Evolutionary conservation across 2,329 filamentous ascomycete genomes (phyloP), one percentile per base, ranked within the genome.

Genomic region (Aspergillus proliferans): DNA sequence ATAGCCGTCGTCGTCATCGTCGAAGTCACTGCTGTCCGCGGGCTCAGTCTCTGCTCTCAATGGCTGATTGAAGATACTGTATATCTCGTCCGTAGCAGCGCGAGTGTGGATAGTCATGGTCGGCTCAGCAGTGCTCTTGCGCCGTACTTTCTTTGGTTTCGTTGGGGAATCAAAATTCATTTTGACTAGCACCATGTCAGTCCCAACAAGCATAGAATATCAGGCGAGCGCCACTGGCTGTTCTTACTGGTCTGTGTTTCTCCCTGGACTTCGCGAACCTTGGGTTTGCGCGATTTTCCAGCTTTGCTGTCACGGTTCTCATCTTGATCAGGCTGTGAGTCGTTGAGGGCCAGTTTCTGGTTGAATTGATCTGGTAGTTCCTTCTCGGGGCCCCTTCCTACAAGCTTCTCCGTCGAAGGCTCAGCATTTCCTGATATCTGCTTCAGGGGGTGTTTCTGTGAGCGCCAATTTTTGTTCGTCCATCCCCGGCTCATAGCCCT

Each of bases 71-170:
- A 97, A 98, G 43, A 98, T 88, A 50, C 90, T 90, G 62, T 97
- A 97, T 46, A 98, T 96, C 59, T 98, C 93, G 59, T 97, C 91
- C 53, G 92, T 96, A 4, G 93, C 93, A 56, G 93, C 92, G 59
- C 83, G 88, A 10, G 93, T 98, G 64, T 97, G 90, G 56, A 98
- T 82, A 0, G 93, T 98, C 91, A 98, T 96, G 1, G 93, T 98
- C n/a, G 91, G 88, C 68, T 97, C 92, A 33, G 76, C 72, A 9
- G 77, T 78, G 46, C 84, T 84, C 66, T 87, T 93, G 67, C 88
- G 88, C 55, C 85, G 86, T 48, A 92, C 78, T 68, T 94, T 97
- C 3, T 83, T 84, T n/a, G 84, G 82, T 15, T 19, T 19, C 0
- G 87, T 87, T 0, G 91, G 92, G 2, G 92, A 96, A 61, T 93